These are phyloP conservation scores for Chlorella sp. DNA, from an alignment of 139 green algal genomes.

Conservation along the genomic window DNA sequence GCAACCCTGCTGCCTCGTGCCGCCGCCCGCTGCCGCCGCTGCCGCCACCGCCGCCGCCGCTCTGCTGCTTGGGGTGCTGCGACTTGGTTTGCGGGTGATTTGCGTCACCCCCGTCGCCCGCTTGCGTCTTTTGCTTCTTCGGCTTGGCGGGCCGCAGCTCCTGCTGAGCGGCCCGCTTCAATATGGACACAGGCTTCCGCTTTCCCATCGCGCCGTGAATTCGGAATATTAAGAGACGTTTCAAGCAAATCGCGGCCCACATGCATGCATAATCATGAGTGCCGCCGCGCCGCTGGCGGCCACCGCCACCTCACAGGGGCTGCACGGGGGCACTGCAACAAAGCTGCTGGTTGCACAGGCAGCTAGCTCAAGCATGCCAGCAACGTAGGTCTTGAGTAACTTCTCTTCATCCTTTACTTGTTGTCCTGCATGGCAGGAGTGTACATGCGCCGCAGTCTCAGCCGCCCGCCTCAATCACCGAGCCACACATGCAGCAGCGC, in stretches of 20 bases:
- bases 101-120: background rate
- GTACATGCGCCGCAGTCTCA: too few species aligned
- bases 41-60: background rate
- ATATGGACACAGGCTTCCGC: constrained; percentile 26
- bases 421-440: too few species aligned
- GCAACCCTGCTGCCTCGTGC: constrained; percentile 35
- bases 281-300: background rate
- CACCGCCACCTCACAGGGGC: background rate
- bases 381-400: too few species aligned
- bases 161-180: constrained; percentile 10
- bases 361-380: too few species aligned
- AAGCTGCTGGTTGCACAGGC: too few species aligned
- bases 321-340: too few species aligned
- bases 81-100: background rate
- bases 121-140: constrained; percentile 22
- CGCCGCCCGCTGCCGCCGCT: background rate
- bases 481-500: too few species aligned
- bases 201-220: background rate
- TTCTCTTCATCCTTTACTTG: too few species aligned
- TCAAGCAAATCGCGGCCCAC: background rate
- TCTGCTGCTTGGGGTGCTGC: background rate
- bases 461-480: too few species aligned
- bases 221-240: background rate
- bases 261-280: constrained; percentile 3
- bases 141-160: background rate